Percentiles rank a stretch among this genome's conserved stretches.
Evolutionary conservation across 495 filamentous ascomycete genomes (phyloP).

Genomic region (Aspergillus nanangensis): DNA sequence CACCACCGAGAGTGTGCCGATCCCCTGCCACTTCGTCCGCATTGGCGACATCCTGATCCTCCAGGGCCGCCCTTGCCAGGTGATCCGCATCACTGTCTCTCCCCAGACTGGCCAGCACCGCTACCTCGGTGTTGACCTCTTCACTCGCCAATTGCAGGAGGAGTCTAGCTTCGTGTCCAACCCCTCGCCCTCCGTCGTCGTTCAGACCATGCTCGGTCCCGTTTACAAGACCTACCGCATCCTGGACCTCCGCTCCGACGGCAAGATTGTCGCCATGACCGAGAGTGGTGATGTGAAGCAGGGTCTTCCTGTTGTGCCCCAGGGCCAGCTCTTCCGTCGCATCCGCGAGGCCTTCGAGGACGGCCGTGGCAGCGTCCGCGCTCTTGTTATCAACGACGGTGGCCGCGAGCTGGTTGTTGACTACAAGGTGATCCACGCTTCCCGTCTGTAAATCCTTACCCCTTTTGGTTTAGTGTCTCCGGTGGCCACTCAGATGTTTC

Average conservation of each 20-base stretch:
- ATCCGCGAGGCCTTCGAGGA: slow-evolving; percentile 83
- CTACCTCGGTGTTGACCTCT: slow-evolving; percentile 98
- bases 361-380: slow-evolving; percentile 88
- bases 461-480: slow-evolving; percentile 8
- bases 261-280: slow-evolving; percentile 75
- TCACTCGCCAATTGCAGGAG: slow-evolving; percentile 99
- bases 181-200: slow-evolving; percentile 90
- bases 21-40: slow-evolving; percentile 98
- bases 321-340: slow-evolving; percentile 79
- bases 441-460: slow-evolving; percentile 52
- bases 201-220: slow-evolving; percentile 98
- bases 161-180: slow-evolving; percentile 98
- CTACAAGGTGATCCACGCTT: slow-evolving; percentile 94
- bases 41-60: slow-evolving; percentile 98
- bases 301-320: slow-evolving; percentile 85
- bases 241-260: slow-evolving; percentile 90
- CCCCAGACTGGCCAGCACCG: slow-evolving; percentile 98
- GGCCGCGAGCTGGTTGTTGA: slow-evolving; percentile 95
- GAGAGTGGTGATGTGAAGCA: slow-evolving; percentile 97
- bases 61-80: slow-evolving; percentile 98
- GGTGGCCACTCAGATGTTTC: slow-evolving; percentile 1
- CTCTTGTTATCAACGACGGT: slow-evolving; percentile 92
- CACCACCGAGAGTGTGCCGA: slow-evolving; percentile 84
- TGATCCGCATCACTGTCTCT: slow-evolving; percentile 98
- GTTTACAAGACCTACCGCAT: slow-evolving; percentile 99